Base-by-base conservation (phyloP, 2,329 filamentous ascomycete species). In the Fusarium stilboides region DNA sequence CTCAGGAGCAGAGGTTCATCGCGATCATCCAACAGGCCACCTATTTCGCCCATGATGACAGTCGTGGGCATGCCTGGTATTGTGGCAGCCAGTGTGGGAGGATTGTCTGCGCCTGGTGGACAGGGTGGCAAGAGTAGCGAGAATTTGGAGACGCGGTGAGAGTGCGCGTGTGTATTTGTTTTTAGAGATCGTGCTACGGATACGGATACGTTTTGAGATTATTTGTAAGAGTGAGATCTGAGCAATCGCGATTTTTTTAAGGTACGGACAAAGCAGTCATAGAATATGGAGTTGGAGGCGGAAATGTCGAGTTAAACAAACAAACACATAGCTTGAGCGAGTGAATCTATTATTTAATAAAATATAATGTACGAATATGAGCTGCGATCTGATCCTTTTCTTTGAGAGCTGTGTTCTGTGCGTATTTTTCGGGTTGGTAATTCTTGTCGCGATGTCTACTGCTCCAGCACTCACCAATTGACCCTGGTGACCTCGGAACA, bases 11-110 rank as follows among this genome's bases (percentile, higher is more conserved):
- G 68, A 3, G 68, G 68, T 1, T 70, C 68, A n/a, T 70, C 68
- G 1, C 36, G 68, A 6, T 71, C 68, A 3, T 70, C 68, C 1
- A 70, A 70, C 45, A 47, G 68, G n/a, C 68, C 68, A 1, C 64
- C 64, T 13, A 70, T 70, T 17, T 70, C 68, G 3, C 68, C 68
- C 8, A 70, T 70, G 68, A 70, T 70, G 68, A 65, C 68, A 0
- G 68, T 70, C 6, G 68, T 70, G 5, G 68, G 68, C 2, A 70
- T 70, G 68, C 68, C 68, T 1, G 68, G 68, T 52, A 71, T 70
- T 5, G 68, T 70, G 15, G 68, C 68, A 15, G 68, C 68, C 2
- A 71, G 68, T 45, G 50, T 70, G 6, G 68, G 55, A 15, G 68
- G 68, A 5, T 17, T 70, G 6, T 62, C n/a, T n/a, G n/a, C 63